A percentile compares a stretch with the other conserved stretches of the same genome.
Evolutionary conservation across 441 rosid genomes (phyloP).

Genomic region (Gossypium davidsonii): DNA sequence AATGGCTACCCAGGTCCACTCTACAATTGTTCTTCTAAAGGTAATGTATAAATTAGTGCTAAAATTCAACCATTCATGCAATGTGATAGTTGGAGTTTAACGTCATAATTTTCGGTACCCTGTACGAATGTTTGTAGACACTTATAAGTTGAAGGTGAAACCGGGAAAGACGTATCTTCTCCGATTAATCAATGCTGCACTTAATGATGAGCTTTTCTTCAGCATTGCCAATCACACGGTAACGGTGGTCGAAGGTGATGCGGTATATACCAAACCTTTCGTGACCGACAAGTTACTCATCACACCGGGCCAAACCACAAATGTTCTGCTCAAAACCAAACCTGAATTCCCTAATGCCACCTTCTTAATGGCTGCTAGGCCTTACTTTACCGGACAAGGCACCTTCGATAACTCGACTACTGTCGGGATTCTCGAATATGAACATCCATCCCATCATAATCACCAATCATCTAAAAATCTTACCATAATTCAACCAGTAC

Average conservation of each 20-base stretch:
- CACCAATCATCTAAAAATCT: neutral
- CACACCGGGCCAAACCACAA: conserved; percentile 30
- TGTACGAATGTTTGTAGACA: conserved; percentile 21
- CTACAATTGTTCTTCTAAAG: conserved; percentile 28
- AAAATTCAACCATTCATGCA: neutral
- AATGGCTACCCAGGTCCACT: conserved; percentile 30
- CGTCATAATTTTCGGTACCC: neutral
- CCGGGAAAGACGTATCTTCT: conserved; percentile 48
- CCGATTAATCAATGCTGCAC: conserved; percentile 52
- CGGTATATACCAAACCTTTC: conserved; percentile 29
- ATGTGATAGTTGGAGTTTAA: neutral
- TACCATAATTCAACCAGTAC: conserved; percentile 19
- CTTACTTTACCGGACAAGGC: conserved; percentile 30
- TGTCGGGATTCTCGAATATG: conserved; percentile 26
- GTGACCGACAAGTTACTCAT: conserved; percentile 8
- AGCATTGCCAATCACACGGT: conserved; percentile 31
- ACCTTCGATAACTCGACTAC: conserved; percentile 31
- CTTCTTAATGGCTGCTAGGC: conserved; percentile 31
- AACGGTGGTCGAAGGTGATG: conserved; percentile 27
- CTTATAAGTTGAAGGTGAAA: conserved; percentile 40
- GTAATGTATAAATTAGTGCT: conserved; percentile 4
- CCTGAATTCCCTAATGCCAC: conserved; percentile 21
- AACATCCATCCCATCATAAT: neutral
- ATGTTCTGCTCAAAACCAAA: conserved; percentile 28
- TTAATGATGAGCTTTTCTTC: conserved; percentile 37